These are phyloP conservation scores for Aspergillus intermedius DNA, from an alignment of 2,329 filamentous ascomycete genomes.

Conservation along the genomic window DNA sequence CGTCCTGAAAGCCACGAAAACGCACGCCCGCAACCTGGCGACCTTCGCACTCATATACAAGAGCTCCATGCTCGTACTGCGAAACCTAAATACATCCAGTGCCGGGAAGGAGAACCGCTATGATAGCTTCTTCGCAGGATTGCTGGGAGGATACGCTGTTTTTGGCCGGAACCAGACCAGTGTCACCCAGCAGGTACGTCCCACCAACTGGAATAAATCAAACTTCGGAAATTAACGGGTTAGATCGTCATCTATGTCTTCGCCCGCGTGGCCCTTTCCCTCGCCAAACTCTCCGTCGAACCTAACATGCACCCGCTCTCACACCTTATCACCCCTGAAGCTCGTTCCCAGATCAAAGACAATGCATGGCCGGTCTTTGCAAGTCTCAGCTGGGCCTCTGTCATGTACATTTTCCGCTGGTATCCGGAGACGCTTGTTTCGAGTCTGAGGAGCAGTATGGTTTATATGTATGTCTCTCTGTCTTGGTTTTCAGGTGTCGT, in stretches of 20 bases:
- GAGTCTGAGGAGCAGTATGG: constrained; percentile 91
- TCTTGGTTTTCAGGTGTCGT: not conserved
- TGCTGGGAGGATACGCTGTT: constrained; percentile 85
- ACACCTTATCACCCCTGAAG: constrained; percentile 39
- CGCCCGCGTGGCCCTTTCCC: constrained; percentile 76
- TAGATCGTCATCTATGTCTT: constrained; percentile 98
- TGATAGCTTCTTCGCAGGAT: constrained; percentile 79
- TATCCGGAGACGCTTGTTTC: constrained; percentile 87
- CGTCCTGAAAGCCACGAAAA: constrained; percentile 77
- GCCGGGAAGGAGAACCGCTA: constrained; percentile 59
- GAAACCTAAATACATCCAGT: constrained; percentile 44
- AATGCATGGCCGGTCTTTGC: constrained; percentile 93
- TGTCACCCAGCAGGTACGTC: constrained; percentile 65
- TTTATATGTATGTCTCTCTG: constrained; percentile 70
- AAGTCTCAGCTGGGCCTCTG: constrained; percentile 78
- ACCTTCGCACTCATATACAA: constrained; percentile 92
- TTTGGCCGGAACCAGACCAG: constrained; percentile 76
- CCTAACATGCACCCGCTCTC: constrained; percentile 41
- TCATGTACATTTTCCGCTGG: constrained; percentile 94
- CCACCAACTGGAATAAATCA: not conserved
- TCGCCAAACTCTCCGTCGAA: constrained; percentile 77
- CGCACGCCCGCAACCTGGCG: constrained; percentile 86
- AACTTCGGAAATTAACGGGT: not conserved
- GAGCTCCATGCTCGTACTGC: constrained; percentile 66
- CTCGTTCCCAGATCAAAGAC: constrained; percentile 48